Base-by-base conservation (phyloP, 2,329 filamentous ascomycete genomes). In the Fusarium mangiferae region DNA sequence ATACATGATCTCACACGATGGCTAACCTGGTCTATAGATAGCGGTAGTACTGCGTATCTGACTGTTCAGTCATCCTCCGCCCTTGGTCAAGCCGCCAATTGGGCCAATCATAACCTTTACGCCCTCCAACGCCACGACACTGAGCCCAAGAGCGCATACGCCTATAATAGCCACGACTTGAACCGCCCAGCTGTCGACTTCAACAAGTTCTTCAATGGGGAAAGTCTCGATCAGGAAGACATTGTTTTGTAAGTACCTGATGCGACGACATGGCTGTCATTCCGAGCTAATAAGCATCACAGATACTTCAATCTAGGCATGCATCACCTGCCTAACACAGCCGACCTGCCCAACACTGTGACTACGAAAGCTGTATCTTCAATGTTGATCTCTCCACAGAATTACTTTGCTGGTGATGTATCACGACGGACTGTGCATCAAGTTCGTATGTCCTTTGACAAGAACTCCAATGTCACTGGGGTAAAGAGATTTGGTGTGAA, bases 61-160 rank as follows among this genome's bases (percentile, higher is more conserved):
- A 88, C 87, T 0, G 83, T 88, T 20, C 60, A 83, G 36, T 83
- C 89, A 74, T 88, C 86, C 9, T 84, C 82, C 17, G 85, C 84
- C 20, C 77, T 87, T 2, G 81, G 78, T 17, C 84, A 86, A 41
- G 82, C 86, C 1, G 86, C 83, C 1, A 79, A 82, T 30, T 90
- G 85, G 82, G 85, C 87, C 7, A 83, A 83, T 24, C 82, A 88
- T 69, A 85, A 90, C 75, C 72, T 91, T 9, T 87, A 85, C 75
- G 81, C 89, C 26, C 83, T 87, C 5, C 80, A 82, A 65, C 86
- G 84, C 12, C 86, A 90, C 62, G 87, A 90, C 72, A 86, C 83
- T 1, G 88, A 90, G 77, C 86, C 86, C 3, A 80, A 81, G 7
- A 80, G 80, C 41, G 83, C 85, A 0, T 83, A 88, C 42, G 79